Conservation (phyloP, 805 yeast genomes). For the Nakazawaea populi region DNA sequence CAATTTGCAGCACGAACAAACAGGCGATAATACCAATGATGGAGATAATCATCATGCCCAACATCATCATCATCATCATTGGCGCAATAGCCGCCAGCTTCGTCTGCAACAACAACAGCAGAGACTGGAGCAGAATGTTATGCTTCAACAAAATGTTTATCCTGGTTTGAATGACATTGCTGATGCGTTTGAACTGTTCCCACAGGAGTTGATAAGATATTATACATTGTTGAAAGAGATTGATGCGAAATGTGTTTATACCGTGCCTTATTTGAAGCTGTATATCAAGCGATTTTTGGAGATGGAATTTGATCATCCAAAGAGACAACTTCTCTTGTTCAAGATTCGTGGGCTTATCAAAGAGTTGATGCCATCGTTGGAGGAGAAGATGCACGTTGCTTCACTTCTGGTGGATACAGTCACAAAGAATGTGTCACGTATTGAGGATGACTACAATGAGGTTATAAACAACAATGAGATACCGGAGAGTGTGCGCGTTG, state of each 20-base stretch:
- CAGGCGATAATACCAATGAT: neutral
- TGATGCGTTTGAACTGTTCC: conserved; percentile 89
- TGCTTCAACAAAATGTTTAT: conserved; percentile 32
- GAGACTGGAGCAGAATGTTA: too few relatives aligned
- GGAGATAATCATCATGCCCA: neutral
- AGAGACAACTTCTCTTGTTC: conserved; percentile 29
- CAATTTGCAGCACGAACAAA: neutral
- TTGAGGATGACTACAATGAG: conserved; percentile 75
- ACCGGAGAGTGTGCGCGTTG: conserved; percentile 71
- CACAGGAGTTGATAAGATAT: conserved; percentile 75
- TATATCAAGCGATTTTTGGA: conserved; percentile 44
- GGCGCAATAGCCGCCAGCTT: neutral
- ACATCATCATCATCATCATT: neutral
- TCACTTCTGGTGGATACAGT: conserved; percentile 81
- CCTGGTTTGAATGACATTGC: conserved; percentile 91
- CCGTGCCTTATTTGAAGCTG: conserved; percentile 60
- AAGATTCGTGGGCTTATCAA: conserved; percentile 39
- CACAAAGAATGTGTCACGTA: conserved; percentile 58
- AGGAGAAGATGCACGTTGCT: conserved; percentile 97
- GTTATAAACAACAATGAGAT: conserved; percentile 71
- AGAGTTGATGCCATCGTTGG: conserved; percentile 86
- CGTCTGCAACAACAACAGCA: neutral
- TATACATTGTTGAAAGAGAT: conserved; percentile 87
- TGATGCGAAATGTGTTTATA: conserved; percentile 84
- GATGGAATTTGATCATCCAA: conserved; percentile 29